Percentiles rank a stretch among this genome's conserved stretches.
Evolutionary conservation across 805 yeast genomes (phyloP).

Genomic region (Wickerhamiella qilinensis): DNA sequence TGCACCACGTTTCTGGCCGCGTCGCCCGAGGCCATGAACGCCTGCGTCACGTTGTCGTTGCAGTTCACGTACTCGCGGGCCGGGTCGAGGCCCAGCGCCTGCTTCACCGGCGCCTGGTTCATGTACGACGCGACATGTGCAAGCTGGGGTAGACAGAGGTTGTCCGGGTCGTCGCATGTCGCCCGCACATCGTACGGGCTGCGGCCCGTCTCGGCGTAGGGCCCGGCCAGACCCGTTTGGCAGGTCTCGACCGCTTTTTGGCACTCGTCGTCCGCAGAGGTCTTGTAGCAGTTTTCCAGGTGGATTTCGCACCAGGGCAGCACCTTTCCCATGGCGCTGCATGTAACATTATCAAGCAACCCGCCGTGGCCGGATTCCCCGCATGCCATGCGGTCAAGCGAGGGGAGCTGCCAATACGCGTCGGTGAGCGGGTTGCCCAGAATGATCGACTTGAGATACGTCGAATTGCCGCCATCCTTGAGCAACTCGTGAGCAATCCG

Average conservation of each 20-base stretch:
- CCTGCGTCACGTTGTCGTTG: not conserved
- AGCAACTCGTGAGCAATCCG: constrained; percentile 61
- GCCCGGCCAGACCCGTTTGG: not conserved
- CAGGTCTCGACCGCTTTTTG: constrained; percentile 25
- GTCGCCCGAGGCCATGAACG: not conserved
- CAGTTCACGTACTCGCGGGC: not conserved
- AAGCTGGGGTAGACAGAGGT: constrained; percentile 44
- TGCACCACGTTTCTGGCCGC: not conserved
- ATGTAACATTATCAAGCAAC: constrained; percentile 38
- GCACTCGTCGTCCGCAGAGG: constrained; percentile 18
- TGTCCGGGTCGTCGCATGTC: constrained; percentile 71
- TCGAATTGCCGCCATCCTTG: constrained; percentile 22
- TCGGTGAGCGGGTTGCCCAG: constrained; percentile 94
- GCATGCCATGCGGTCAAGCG: constrained; percentile 54
- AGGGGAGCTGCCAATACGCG: constrained; percentile 67
- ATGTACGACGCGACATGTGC: constrained; percentile 35
- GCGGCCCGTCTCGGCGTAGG: constrained; percentile 12
- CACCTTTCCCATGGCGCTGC: constrained; percentile 14
- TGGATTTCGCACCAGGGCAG: constrained; percentile 4
- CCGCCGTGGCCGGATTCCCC: constrained; percentile 24
- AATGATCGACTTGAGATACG: constrained; percentile 16
- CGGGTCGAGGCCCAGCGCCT: constrained; percentile 23
- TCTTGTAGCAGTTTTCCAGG: constrained; percentile 13
- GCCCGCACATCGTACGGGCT: constrained; percentile 13
- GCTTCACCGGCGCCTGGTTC: constrained; percentile 28